phyloP scores from a whole-genome alignment of 2,329 filamentous ascomycete genomes.

The Ceratocystis harringtonii region DNA sequence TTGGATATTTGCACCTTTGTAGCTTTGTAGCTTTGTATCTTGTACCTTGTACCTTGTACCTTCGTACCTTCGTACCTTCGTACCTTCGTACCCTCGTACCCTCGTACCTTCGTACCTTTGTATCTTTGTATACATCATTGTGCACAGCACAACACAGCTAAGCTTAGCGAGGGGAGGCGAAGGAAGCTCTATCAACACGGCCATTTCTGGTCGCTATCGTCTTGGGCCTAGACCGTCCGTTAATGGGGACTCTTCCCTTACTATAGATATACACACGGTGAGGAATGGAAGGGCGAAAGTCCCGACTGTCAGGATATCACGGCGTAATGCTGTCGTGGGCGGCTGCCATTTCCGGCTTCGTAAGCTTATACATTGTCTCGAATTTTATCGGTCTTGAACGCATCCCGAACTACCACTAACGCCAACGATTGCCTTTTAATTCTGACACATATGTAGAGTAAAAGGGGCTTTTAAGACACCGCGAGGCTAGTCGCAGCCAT shows the following conservation, averaged over 20 bases:
- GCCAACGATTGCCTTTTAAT: background rate
- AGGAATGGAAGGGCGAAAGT: background rate
- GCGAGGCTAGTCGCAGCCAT: background rate
- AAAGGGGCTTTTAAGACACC: background rate
- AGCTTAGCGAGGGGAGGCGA: background rate
- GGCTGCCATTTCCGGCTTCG: background rate
- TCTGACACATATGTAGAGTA: background rate
- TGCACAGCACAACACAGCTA: background rate
- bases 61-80: background rate
- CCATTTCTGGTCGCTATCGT: background rate
- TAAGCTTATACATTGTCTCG: background rate
- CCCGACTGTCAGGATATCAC: background rate
- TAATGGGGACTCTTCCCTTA: background rate
- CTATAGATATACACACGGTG: background rate
- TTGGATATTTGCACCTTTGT: background rate
- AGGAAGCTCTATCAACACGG: background rate
- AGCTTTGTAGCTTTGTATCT: background rate
- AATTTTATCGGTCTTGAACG: background rate
- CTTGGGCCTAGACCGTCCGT: background rate
- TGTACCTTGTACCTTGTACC: no score
- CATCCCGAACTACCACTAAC: background rate
- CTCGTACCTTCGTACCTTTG: no score
- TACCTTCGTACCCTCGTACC: no score
- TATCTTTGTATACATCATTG: no score
- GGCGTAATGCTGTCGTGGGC: background rate